Percentiles rank a stretch among this genome's conserved stretches.
phyloP scores from a whole-genome alignment of 2,329 filamentous ascomycete genomes.

The Madurella fahalii region DNA sequence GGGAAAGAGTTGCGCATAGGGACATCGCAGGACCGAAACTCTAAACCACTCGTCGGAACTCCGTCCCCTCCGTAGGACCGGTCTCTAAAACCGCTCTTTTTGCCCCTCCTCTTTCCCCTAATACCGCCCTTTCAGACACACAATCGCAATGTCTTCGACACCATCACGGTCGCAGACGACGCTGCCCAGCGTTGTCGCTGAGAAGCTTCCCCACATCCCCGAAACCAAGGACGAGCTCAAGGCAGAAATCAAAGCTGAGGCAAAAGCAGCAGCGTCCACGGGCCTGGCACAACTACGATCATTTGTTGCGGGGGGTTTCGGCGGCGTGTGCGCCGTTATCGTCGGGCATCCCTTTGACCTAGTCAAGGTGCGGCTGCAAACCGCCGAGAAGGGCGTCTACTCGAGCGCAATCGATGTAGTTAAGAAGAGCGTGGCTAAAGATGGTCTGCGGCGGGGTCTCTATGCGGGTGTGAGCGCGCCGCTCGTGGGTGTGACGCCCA shows the following conservation, averaged over 20 bases:
- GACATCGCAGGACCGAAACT: no score
- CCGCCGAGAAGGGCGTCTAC: conserved; percentile 90
- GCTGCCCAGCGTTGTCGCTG: conserved; percentile 34
- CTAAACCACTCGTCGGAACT: no score
- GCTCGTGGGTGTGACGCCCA: conserved; percentile 91
- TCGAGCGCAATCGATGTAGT: conserved; percentile 88
- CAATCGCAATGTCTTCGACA: conserved; percentile 22
- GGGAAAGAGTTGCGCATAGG: no score
- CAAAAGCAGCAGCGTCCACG: conserved; percentile 36
- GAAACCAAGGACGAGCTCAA: conserved; percentile 44
- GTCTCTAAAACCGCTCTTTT: neutral
- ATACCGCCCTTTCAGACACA: neutral
- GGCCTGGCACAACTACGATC: conserved; percentile 63
- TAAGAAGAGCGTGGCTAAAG: conserved; percentile 77
- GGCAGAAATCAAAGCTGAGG: conserved; percentile 40
- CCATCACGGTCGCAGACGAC: conserved; percentile 32
- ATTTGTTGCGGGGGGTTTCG: conserved; percentile 84
- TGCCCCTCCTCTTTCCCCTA: neutral
- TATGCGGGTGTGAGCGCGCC: conserved; percentile 98
- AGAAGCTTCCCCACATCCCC: conserved; percentile 41
- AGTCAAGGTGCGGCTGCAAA: conserved; percentile 96
- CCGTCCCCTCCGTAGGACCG: neutral
- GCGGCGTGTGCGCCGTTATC: conserved; percentile 87
- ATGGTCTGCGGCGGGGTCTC: conserved; percentile 74
- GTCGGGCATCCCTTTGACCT: conserved; percentile 97